These are phyloP conservation scores for Fusarium sp. DNA, from an alignment of 2,329 filamentous ascomycete genomes.

Conservation along the genomic window DNA sequence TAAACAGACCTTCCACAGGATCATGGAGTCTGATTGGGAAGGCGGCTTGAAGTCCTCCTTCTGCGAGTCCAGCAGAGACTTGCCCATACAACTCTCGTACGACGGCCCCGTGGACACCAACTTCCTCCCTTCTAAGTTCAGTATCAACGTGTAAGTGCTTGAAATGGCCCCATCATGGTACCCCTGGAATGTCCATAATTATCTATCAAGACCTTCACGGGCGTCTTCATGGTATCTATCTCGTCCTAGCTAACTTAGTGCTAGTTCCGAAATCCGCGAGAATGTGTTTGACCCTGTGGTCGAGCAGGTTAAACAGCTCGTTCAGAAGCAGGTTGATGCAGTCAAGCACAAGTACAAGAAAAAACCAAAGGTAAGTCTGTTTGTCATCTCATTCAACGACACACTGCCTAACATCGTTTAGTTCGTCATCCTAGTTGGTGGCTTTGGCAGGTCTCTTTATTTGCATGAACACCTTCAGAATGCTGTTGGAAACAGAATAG, in stretches of 20 bases:
- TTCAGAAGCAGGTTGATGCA: conserved; percentile 43
- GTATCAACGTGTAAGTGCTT: conserved; percentile 12
- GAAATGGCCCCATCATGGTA: neutral
- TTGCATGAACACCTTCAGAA: conserved; percentile 41
- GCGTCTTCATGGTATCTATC: neutral
- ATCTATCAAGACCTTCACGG: too few species aligned
- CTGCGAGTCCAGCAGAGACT: conserved; percentile 1
- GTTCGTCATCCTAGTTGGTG: conserved; percentile 54
- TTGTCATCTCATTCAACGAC: neutral
- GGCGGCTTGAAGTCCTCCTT: conserved; percentile 44
- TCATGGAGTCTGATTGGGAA: conserved; percentile 45
- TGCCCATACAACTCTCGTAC: conserved; percentile 16
- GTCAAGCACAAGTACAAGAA: conserved; percentile 34
- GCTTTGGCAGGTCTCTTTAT: conserved; percentile 50
- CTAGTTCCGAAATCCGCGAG: neutral
- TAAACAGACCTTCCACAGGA: neutral
- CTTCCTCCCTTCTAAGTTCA: neutral
- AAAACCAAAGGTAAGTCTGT: conserved; percentile 42
- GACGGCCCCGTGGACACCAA: neutral
- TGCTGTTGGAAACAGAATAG: neutral
- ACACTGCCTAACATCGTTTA: conserved; percentile 12
- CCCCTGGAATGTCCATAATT: neutral
- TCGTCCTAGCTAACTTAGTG: neutral
- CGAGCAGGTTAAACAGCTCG: conserved; percentile 34
- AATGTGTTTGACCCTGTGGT: conserved; percentile 42